Conservation (phyloP, 73 alveolate genomes). For the Symbiodinium natans region DNA sequence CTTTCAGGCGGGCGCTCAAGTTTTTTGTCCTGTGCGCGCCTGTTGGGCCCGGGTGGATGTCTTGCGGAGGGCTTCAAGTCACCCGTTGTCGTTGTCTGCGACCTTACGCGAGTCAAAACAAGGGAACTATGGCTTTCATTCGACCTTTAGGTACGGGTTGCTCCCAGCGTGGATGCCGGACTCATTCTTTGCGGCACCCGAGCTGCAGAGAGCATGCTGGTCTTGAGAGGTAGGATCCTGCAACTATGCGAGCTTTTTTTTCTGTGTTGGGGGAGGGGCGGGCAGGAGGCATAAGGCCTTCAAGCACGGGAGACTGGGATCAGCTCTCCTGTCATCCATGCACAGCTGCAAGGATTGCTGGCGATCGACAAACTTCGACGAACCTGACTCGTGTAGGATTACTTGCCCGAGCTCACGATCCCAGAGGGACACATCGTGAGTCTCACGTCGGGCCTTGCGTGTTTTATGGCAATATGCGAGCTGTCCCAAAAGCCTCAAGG, state of each 20-base stretch:
- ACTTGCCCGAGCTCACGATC: background rate
- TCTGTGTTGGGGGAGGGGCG: no score
- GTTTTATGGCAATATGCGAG: background rate
- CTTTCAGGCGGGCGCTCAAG: conserved; percentile 37
- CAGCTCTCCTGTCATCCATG: no score
- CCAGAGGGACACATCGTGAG: conserved; percentile 8
- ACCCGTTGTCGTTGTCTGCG: no score
- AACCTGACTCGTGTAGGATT: conserved; percentile 20
- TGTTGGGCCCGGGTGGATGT: no score
- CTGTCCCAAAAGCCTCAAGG: no score
- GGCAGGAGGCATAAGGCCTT: no score
- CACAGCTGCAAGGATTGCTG: conserved; percentile 25
- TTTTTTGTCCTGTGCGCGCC: no score
- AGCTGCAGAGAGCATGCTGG: background rate
- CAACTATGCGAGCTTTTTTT: no score
- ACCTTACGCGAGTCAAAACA: no score
- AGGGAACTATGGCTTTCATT: no score
- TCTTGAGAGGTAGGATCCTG: background rate
- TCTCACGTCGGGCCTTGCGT: background rate
- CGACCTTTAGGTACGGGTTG: conserved; percentile 61
- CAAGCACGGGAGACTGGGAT: no score
- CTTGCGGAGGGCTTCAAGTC: no score
- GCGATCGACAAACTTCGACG: conserved; percentile 91
- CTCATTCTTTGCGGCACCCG: conserved; percentile 52
- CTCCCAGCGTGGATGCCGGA: conserved; percentile 87